phyloP scores from a whole-genome alignment of 495 filamentous ascomycete species.

The Usnea hakonensis region DNA sequence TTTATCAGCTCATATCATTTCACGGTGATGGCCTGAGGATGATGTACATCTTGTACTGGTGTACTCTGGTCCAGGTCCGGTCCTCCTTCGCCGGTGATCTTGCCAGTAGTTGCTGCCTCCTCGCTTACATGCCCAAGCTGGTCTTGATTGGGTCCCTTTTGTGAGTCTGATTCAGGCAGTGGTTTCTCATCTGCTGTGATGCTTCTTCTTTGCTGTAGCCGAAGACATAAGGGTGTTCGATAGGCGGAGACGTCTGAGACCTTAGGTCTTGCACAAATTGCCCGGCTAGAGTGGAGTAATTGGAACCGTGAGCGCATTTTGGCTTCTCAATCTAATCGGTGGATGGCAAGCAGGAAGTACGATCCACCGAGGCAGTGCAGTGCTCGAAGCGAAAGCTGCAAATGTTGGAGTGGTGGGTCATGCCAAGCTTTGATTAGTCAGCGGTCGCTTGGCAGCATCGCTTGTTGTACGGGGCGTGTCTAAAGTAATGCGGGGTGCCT shows the following conservation, averaged over 20 bases:
- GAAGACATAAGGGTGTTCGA: slow-evolving; percentile 16
- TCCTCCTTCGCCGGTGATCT: slow-evolving; percentile 44
- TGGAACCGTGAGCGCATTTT: slow-evolving; percentile 16
- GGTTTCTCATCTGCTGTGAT: slow-evolving; percentile 37
- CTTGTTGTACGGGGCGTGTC: too few relatives aligned
- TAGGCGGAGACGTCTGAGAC: background rate
- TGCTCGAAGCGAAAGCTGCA: too few relatives aligned
- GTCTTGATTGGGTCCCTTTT: slow-evolving; percentile 45
- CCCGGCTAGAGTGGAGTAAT: slow-evolving; percentile 1
- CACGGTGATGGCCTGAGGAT: background rate
- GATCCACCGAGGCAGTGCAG: too few relatives aligned
- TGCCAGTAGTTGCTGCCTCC: slow-evolving; percentile 51
- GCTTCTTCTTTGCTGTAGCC: slow-evolving; percentile 12
- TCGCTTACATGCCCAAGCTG: slow-evolving; percentile 55
- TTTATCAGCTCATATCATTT: slow-evolving; percentile 15
- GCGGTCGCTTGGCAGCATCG: too few relatives aligned
- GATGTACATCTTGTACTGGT: slow-evolving; percentile 54
- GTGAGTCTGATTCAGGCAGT: slow-evolving; percentile 28
- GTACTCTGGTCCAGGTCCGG: slow-evolving; percentile 61
- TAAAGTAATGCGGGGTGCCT: too few relatives aligned
- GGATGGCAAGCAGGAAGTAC: background rate
- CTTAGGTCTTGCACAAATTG: background rate
- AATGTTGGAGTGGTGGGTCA: background rate
- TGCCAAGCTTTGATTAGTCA: background rate
- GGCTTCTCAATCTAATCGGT: background rate